A percentile compares a stretch with the other conserved stretches of the same genome.
Evolutionary conservation across 306 rosid species (phyloP).

Genomic region (Prosopis cineraria): DNA sequence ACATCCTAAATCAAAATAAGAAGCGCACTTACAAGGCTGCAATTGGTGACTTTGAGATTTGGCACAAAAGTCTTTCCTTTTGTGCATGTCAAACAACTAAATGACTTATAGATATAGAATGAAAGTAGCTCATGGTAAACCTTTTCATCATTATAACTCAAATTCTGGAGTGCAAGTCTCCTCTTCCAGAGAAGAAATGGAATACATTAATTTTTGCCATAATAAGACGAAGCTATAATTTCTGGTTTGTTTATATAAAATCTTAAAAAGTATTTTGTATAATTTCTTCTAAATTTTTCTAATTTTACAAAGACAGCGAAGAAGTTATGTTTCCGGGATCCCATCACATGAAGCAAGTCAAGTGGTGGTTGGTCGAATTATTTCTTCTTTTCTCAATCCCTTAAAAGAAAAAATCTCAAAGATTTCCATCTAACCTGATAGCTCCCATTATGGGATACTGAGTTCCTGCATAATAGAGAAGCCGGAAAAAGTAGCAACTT

Average conservation of each 20-base stretch:
- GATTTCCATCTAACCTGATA: constrained; percentile 58
- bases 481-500: constrained; percentile 83
- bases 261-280: not conserved
- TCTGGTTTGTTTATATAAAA: not conserved
- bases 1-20: constrained; percentile 48
- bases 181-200: constrained; percentile 5
- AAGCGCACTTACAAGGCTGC: not conserved
- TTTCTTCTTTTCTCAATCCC: constrained; percentile 7
- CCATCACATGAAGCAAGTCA: constrained; percentile 19
- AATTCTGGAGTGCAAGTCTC: not conserved
- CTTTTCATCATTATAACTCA: not conserved
- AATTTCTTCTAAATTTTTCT: not conserved
- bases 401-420: not conserved
- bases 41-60: not conserved
- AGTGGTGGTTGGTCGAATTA: constrained; percentile 1
- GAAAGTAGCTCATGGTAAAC: constrained; percentile 9
- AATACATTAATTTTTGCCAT: not conserved
- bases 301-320: not conserved
- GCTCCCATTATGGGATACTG: constrained; percentile 99
- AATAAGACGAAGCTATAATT: not conserved
- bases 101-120: constrained; percentile 17
- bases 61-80: not conserved
- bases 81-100: constrained; percentile 10
- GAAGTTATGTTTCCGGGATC: not conserved
- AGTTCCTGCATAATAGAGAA: constrained; percentile 92